These are phyloP conservation scores for Colletotrichum sp. DNA, from an alignment of 2,329 filamentous ascomycete species.

Conservation along the genomic window DNA sequence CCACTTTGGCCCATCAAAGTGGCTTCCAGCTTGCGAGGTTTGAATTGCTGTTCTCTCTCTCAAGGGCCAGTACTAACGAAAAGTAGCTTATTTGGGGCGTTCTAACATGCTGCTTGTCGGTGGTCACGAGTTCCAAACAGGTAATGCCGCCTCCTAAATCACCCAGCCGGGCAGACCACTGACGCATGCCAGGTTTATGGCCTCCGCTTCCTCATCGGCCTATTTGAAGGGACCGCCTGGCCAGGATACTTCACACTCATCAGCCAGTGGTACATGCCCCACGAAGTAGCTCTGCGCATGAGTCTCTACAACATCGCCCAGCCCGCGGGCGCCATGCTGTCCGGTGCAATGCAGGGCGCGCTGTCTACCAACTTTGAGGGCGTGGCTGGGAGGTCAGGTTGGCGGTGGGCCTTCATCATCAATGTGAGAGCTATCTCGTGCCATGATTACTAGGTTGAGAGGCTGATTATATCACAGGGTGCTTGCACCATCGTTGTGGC, in stretches of 20 bases:
- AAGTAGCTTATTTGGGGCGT: slow-evolving; percentile 4
- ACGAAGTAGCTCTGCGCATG: slow-evolving; percentile 52
- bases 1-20: slow-evolving; percentile 29
- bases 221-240: slow-evolving; percentile 40
- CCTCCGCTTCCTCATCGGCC: slow-evolving; percentile 48
- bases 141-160: slow-evolving; percentile 16
- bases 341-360: slow-evolving; percentile 58
- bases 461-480: neutral
- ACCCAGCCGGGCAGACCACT: slow-evolving; percentile 18
- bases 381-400: slow-evolving; percentile 42
- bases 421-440: slow-evolving; percentile 23
- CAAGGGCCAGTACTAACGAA: too few species aligned
- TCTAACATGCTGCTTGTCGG: slow-evolving; percentile 1
- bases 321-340: slow-evolving; percentile 58
- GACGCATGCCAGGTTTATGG: slow-evolving; percentile 44
- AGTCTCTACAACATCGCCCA: slow-evolving; percentile 55
- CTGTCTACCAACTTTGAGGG: slow-evolving; percentile 60
- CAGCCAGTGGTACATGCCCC: slow-evolving; percentile 45
- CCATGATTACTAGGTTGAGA: accelerated
- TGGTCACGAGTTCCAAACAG: neutral
- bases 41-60: too few species aligned
- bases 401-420: slow-evolving; percentile 46
- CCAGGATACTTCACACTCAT: slow-evolving; percentile 35
- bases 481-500: slow-evolving; percentile 1
- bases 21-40: slow-evolving; percentile 28